A percentile compares a stretch with the other conserved stretches of the same genome.
Evolutionary conservation across 768 basidiomycete species (phyloP).

Genomic region (Melanogaster broomeanus): DNA sequence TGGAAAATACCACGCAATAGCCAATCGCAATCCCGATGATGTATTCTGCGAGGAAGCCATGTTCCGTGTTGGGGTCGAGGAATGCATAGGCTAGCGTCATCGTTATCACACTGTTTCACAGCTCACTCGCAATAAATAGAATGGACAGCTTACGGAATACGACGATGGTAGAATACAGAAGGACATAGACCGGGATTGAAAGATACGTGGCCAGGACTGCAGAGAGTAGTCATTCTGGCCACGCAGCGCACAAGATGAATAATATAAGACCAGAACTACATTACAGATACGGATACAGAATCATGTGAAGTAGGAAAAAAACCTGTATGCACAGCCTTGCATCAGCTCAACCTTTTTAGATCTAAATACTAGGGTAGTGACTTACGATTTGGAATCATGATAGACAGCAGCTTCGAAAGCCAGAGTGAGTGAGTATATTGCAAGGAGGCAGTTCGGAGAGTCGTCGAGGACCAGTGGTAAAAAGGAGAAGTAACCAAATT

Average conservation of each 20-base stretch:
- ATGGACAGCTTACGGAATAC: conserved; percentile 53
- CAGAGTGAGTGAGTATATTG: conserved; percentile 48
- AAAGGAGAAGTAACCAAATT: conserved; percentile 46
- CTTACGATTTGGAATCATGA: conserved; percentile 30
- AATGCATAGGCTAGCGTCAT: conserved; percentile 60
- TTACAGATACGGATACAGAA: conserved; percentile 59
- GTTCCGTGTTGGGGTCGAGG: conserved; percentile 52
- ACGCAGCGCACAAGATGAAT: conserved; percentile 48
- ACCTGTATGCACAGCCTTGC: conserved; percentile 37
- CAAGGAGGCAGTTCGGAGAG: conserved; percentile 48
- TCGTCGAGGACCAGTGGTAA: conserved; percentile 45
- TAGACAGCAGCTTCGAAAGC: conserved; percentile 29
- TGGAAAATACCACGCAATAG: conserved; percentile 50
- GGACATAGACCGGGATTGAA: conserved; percentile 60
- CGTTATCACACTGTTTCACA: conserved; percentile 1
- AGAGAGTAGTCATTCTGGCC: conserved; percentile 48
- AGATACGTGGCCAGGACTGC: conserved; percentile 54
- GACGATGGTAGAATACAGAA: conserved; percentile 50
- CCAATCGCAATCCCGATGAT: conserved; percentile 60
- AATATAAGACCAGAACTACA: conserved; percentile 62
- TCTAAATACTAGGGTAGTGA: conserved; percentile 27
- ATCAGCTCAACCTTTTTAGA: not conserved
- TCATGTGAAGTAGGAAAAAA: conserved; percentile 65
- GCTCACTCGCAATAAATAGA: not conserved
- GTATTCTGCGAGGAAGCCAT: conserved; percentile 54